phyloP scores from a whole-genome alignment of 2,329 filamentous ascomycete genomes.

The Sporothrix curviconia region DNA sequence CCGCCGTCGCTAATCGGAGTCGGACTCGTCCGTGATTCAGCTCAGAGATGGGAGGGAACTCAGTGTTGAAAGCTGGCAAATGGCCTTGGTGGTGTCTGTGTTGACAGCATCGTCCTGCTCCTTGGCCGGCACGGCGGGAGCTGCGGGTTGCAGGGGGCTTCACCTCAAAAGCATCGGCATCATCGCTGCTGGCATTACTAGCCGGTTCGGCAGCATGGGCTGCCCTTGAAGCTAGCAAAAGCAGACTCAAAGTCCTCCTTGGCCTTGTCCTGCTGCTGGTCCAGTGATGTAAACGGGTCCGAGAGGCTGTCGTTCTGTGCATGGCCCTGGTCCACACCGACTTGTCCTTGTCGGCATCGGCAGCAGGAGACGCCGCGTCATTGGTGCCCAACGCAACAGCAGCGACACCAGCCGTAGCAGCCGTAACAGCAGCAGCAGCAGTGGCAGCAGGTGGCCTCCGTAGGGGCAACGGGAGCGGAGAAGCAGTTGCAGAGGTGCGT shows the following conservation, averaged over 20 bases:
- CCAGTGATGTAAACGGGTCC: constrained; percentile 48
- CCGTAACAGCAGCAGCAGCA: constrained; percentile 4
- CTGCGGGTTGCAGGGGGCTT: constrained; percentile 22
- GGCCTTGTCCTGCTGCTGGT: constrained; percentile 43
- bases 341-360: constrained; percentile 10
- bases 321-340: constrained; percentile 16
- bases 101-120: constrained; percentile 34
- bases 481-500: not conserved
- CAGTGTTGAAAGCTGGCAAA: constrained; percentile 57
- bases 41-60: constrained; percentile 92
- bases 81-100: constrained; percentile 33
- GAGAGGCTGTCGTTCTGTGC: constrained; percentile 23
- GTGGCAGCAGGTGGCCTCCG: too few relatives aligned
- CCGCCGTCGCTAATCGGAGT: constrained; percentile 59
- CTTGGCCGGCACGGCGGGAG: not conserved
- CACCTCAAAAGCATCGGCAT: constrained; percentile 10
- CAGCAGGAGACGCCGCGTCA: not conserved
- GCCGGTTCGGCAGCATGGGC: constrained; percentile 18
- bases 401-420: constrained; percentile 1
- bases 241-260: constrained; percentile 82
- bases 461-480: constrained; percentile 2
- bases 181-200: not conserved
- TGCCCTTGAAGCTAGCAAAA: constrained; percentile 66
- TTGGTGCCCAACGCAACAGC: not conserved
- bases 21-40: constrained; percentile 76